These are phyloP conservation scores for Cladosporium oxysporum DNA, from an alignment of 2,329 filamentous ascomycete species.

Conservation along the genomic window DNA sequence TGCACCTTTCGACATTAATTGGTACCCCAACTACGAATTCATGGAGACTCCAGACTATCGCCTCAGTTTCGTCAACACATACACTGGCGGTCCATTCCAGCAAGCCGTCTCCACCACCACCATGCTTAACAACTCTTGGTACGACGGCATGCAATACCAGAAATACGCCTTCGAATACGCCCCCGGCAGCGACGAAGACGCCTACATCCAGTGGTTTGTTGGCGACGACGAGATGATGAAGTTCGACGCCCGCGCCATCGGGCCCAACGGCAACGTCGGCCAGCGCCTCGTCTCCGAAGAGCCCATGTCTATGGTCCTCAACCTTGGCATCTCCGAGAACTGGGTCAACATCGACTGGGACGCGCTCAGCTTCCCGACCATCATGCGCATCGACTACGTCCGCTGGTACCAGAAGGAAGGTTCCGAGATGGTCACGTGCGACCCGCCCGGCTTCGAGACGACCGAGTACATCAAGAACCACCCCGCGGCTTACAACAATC, in stretches of 20 bases:
- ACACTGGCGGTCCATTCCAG: slow-evolving; percentile 63
- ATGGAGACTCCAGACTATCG: slow-evolving; percentile 64
- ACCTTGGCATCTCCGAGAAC: slow-evolving; percentile 63
- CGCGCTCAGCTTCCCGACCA: slow-evolving; percentile 51
- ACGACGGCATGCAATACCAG: slow-evolving; percentile 64
- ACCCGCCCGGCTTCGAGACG: slow-evolving; percentile 66
- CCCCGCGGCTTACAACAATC: slow-evolving; percentile 61
- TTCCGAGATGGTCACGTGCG: slow-evolving; percentile 61
- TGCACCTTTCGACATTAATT: slow-evolving; percentile 71
- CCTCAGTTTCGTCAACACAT: slow-evolving; percentile 60
- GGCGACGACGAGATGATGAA: slow-evolving; percentile 67
- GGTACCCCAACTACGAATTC: slow-evolving; percentile 61
- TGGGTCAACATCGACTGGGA: slow-evolving; percentile 53
- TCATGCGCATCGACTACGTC: slow-evolving; percentile 68
- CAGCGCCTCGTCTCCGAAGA: slow-evolving; percentile 66
- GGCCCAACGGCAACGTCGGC: slow-evolving; percentile 70
- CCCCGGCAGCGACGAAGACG: slow-evolving; percentile 55
- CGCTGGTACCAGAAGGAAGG: slow-evolving; percentile 68
- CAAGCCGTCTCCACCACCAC: slow-evolving; percentile 64
- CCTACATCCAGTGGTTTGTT: slow-evolving; percentile 69
- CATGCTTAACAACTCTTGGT: slow-evolving; percentile 67
- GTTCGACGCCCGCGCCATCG: slow-evolving; percentile 59
- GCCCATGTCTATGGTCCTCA: slow-evolving; percentile 67
- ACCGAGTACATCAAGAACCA: slow-evolving; percentile 67
- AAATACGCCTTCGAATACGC: slow-evolving; percentile 65